phyloP scores from a whole-genome alignment of 306 rosid species.

The Delonix regia region DNA sequence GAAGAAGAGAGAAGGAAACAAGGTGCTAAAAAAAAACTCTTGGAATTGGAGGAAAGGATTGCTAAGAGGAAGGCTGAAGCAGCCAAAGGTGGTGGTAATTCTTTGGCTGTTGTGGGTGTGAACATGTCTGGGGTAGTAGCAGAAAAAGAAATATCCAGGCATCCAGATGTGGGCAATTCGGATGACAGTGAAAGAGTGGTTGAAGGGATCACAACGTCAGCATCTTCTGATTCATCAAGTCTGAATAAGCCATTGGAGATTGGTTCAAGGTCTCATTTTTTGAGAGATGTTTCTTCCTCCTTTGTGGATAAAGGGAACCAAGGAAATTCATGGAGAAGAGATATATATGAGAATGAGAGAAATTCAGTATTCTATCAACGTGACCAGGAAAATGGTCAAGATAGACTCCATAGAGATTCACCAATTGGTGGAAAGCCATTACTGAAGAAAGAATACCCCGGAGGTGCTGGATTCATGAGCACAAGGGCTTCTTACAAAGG shows the following conservation, averaged over 20 bases:
- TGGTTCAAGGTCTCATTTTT: conserved; percentile 65
- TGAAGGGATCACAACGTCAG: conserved; percentile 79
- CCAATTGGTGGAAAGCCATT: conserved; percentile 63
- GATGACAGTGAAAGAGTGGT: conserved; percentile 95
- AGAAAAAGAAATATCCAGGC: conserved; percentile 63
- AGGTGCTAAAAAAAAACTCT: conserved; percentile 89
- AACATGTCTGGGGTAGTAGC: conserved; percentile 45
- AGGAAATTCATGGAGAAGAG: conserved; percentile 79
- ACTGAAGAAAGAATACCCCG: conserved; percentile 67
- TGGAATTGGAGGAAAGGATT: conserved; percentile 91
- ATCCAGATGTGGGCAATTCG: conserved; percentile 77
- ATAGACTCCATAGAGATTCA: conserved; percentile 58
- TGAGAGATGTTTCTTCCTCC: conserved; percentile 62
- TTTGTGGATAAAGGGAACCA: conserved; percentile 71
- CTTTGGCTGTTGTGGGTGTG: conserved; percentile 53
- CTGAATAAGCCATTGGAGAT: conserved; percentile 67
- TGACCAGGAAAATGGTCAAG: conserved; percentile 64
- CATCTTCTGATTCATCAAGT: conserved; percentile 83
- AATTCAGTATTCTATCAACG: conserved; percentile 58
- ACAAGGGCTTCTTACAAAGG: conserved; percentile 62
- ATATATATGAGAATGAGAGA: conserved; percentile 71
- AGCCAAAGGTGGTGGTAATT: conserved; percentile 46
- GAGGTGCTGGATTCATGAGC: conserved; percentile 61
- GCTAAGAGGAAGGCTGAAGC: conserved; percentile 83
- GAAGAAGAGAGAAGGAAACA: conserved; percentile 96